Evolutionary conservation across 306 rosid species (phyloP).

Genomic region (Citrullus amarus): DNA sequence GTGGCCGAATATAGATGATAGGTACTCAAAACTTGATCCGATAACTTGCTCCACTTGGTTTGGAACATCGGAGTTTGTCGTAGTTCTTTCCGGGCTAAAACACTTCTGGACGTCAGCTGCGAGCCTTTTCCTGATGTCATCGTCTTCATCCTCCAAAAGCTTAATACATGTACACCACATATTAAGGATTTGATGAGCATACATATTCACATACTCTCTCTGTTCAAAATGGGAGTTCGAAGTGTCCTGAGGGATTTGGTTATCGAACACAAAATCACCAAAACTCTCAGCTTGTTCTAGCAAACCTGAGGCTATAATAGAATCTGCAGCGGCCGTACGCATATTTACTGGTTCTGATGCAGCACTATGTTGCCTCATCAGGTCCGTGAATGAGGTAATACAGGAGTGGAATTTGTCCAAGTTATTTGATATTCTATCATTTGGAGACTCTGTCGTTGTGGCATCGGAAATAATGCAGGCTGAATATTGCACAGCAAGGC

Average conservation of each 20-base stretch:
- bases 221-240: slow-evolving; percentile 22
- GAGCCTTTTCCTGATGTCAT: slow-evolving; percentile 49
- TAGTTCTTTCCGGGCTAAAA: slow-evolving; percentile 30
- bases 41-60: slow-evolving; percentile 87
- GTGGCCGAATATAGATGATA: slow-evolving; percentile 66
- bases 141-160: slow-evolving; percentile 94
- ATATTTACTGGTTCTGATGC: slow-evolving; percentile 60
- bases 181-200: slow-evolving; percentile 55
- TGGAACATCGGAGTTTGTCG: slow-evolving; percentile 34
- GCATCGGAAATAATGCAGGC: slow-evolving; percentile 28
- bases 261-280: slow-evolving; percentile 28
- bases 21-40: slow-evolving; percentile 61
- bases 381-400: slow-evolving; percentile 41
- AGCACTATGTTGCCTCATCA: slow-evolving; percentile 46
- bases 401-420: slow-evolving; percentile 27
- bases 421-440: slow-evolving; percentile 16
- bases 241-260: slow-evolving; percentile 23
- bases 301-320: slow-evolving; percentile 77
- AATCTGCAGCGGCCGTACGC: slow-evolving; percentile 74
- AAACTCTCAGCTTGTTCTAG: slow-evolving; percentile 58
- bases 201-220: slow-evolving; percentile 41
- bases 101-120: slow-evolving; percentile 61
- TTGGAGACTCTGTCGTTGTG: slow-evolving; percentile 11
- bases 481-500: slow-evolving; percentile 37
- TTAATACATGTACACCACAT: slow-evolving; percentile 76